Conservation (phyloP, 148 eudicot genomes). For the Nepenthes gracilis region DNA sequence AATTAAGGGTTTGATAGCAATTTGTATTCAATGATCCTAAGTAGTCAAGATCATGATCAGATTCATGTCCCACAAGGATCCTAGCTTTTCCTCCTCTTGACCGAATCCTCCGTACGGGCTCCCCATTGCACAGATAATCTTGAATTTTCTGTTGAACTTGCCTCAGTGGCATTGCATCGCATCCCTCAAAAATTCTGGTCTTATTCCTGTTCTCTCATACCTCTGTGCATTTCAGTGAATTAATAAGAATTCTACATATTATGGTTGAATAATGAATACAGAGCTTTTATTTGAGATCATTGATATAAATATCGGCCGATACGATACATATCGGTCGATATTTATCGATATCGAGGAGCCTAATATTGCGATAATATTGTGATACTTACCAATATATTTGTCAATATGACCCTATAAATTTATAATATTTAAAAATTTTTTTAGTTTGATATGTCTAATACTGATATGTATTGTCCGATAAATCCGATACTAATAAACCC, state of each 20-base stretch:
- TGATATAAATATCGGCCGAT: too few relatives aligned
- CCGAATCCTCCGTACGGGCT: slow-evolving; percentile 81
- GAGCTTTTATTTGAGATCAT: too few relatives aligned
- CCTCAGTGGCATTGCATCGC: slow-evolving; percentile 73
- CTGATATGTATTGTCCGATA: too few relatives aligned
- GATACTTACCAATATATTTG: too few relatives aligned
- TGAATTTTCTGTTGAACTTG: slow-evolving; percentile 70
- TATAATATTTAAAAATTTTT: too few relatives aligned
- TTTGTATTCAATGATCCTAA: slow-evolving; percentile 72
- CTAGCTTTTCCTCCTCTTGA: slow-evolving; percentile 78
- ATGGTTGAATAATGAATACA: neutral
- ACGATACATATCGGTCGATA: too few relatives aligned
- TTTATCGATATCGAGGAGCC: too few relatives aligned
- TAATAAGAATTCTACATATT: slow-evolving; percentile 18
- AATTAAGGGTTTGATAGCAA: too few relatives aligned
- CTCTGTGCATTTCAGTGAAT: slow-evolving; percentile 13
- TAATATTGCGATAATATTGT: too few relatives aligned
- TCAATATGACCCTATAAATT: too few relatives aligned
- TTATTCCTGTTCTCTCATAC: slow-evolving; percentile 71
- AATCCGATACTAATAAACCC: too few relatives aligned
- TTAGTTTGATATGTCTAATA: too few relatives aligned
- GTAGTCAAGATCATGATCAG: slow-evolving; percentile 72
- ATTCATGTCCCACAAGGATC: slow-evolving; percentile 81
- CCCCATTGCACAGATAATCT: slow-evolving; percentile 84
- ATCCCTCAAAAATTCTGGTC: slow-evolving; percentile 63